Evolutionary conservation across 495 filamentous ascomycete species (phyloP).

Genomic region (Alectoria sarmentosa): DNA sequence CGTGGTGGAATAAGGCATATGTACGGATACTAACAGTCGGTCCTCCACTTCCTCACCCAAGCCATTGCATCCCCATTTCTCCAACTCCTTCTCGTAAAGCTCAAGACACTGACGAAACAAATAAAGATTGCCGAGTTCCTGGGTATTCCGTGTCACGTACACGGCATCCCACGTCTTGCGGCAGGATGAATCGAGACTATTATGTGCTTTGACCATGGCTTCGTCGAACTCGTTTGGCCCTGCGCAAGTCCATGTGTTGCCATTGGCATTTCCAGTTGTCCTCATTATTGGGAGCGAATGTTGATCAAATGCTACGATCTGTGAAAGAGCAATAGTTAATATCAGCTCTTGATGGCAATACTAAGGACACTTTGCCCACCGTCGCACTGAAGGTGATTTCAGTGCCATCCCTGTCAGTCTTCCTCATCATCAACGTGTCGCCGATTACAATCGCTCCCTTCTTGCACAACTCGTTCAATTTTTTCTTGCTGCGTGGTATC

Average conservation of each 20-base stretch:
- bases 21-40: background rate
- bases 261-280: background rate
- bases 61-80: slow-evolving; percentile 1
- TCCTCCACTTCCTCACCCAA: background rate
- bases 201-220: background rate
- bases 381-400: background rate
- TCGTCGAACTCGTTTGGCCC: background rate
- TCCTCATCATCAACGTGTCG: background rate
- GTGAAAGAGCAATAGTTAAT: background rate
- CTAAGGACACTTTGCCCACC: background rate
- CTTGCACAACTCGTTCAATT: background rate
- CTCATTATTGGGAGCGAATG: background rate
- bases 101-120: background rate
- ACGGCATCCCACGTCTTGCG: background rate
- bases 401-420: background rate
- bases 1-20: background rate
- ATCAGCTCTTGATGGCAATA: background rate
- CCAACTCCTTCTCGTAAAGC: background rate
- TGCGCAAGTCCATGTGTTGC: background rate
- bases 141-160: background rate
- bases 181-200: background rate
- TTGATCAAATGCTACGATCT: background rate
- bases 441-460: background rate
- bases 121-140: background rate
- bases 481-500: background rate